phyloP scores from a whole-genome alignment of 2,329 filamentous ascomycete genomes.

The Hirsutella rhossiliensis region DNA sequence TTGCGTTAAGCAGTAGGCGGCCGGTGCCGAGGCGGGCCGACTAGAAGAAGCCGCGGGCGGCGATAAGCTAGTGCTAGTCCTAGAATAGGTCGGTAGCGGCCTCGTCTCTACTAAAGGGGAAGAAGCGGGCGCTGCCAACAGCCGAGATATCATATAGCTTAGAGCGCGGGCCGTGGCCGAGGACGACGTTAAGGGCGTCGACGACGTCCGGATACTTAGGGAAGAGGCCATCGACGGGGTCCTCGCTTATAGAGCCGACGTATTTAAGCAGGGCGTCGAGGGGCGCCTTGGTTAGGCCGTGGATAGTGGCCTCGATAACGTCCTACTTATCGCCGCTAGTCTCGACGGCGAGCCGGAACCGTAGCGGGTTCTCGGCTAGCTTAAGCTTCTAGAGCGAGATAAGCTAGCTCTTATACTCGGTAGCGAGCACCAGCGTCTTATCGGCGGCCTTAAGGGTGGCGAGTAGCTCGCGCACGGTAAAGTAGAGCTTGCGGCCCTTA shows the following conservation, averaged over 20 bases:
- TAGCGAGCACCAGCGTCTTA: slow-evolving; percentile 22
- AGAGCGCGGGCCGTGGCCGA: slow-evolving; percentile 31
- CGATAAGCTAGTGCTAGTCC: slow-evolving; percentile 20
- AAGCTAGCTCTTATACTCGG: slow-evolving; percentile 39
- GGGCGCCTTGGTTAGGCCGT: slow-evolving; percentile 23
- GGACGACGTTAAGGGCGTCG: slow-evolving; percentile 39
- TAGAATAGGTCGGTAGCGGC: slow-evolving; percentile 15
- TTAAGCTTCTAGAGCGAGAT: slow-evolving; percentile 25
- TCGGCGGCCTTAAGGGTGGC: slow-evolving; percentile 18
- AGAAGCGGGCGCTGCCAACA: slow-evolving; percentile 36
- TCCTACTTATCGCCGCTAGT: slow-evolving; percentile 17
- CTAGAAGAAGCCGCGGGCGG: slow-evolving; percentile 43
- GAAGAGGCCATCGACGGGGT: slow-evolving; percentile 23
- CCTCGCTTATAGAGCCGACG: slow-evolving; percentile 28
- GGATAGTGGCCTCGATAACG: slow-evolving; percentile 28
- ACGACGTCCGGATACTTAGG: slow-evolving; percentile 36
- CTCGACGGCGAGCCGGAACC: slow-evolving; percentile 21
- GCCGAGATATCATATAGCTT: slow-evolving; percentile 21
- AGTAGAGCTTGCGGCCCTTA: slow-evolving; percentile 30
- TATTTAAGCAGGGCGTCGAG: slow-evolving; percentile 31
- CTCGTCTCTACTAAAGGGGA: slow-evolving; percentile 23
- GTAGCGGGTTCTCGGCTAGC: slow-evolving; percentile 20
- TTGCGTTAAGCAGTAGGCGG: slow-evolving; percentile 40
- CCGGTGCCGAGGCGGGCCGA: slow-evolving; percentile 41
- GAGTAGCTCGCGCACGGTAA: slow-evolving; percentile 27